Evolutionary conservation across 1,139 yeast species (phyloP).

Genomic region (Pichia sp.): DNA sequence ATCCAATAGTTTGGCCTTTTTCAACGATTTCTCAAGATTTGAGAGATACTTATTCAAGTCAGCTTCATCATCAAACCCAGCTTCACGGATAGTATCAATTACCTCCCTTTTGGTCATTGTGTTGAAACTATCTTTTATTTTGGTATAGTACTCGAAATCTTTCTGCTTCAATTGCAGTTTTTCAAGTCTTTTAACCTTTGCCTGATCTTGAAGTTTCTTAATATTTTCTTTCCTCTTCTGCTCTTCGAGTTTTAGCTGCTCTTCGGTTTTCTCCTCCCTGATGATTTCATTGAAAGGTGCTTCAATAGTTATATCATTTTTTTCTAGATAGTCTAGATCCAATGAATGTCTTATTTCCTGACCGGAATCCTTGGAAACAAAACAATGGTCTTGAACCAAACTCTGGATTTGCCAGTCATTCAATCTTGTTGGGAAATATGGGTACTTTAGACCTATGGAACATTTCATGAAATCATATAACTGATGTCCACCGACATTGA

Average conservation of each 20-base stretch:
- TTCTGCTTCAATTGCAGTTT: conserved; percentile 76
- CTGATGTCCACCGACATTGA: conserved; percentile 89
- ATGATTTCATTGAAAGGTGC: conserved; percentile 68
- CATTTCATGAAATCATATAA: conserved; percentile 60
- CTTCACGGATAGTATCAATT: conserved; percentile 52
- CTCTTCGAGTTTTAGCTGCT: conserved; percentile 71
- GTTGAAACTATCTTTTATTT: conserved; percentile 50
- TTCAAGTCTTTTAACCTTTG: conserved; percentile 76
- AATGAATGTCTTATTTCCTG: conserved; percentile 56
- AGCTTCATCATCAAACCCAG: conserved; percentile 71
- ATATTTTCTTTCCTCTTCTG: conserved; percentile 86
- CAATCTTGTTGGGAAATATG: conserved; percentile 79
- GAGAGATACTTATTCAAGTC: conserved; percentile 66
- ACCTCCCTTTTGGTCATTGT: conserved; percentile 44
- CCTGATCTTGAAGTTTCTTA: conserved; percentile 85
- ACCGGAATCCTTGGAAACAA: conserved; percentile 64
- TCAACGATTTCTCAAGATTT: conserved; percentile 65
- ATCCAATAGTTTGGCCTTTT: conserved; percentile 62
- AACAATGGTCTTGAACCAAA: conserved; percentile 72
- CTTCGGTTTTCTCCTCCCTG: conserved; percentile 74
- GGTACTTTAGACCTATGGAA: conserved; percentile 76
- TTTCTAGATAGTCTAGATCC: conserved; percentile 59
- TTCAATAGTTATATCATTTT: conserved; percentile 70
- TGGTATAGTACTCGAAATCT: conserved; percentile 67
- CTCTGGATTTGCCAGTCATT: conserved; percentile 59